Conservation (phyloP, 345 rosid genomes). For the Isatis tinctoria region DNA sequence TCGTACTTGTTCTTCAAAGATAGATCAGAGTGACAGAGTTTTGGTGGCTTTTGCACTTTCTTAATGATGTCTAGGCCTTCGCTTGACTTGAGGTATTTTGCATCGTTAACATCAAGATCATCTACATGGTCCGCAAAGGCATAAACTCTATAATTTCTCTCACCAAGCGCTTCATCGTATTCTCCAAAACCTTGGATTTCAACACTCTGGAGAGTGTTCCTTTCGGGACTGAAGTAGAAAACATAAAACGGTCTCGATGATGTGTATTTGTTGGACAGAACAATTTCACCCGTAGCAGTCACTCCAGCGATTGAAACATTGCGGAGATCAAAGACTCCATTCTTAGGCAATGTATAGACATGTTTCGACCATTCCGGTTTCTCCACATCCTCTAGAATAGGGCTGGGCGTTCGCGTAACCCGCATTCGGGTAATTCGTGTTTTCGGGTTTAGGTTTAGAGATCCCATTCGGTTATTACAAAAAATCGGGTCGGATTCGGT, state of each 20-base stretch:
- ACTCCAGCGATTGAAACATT: neutral
- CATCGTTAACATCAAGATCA: neutral
- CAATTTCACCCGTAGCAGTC: neutral
- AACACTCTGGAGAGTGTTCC: neutral
- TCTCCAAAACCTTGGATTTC: neutral
- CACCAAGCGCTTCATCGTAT: neutral
- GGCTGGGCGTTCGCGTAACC: too few species aligned
- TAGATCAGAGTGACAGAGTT: too few species aligned
- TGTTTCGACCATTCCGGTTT: neutral
- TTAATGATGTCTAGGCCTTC: too few species aligned
- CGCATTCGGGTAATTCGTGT: too few species aligned
- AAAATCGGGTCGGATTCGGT: too few species aligned
- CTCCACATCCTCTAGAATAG: neutral
- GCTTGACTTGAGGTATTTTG: too few species aligned
- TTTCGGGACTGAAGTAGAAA: neutral
- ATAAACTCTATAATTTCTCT: neutral
- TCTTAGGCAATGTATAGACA: neutral
- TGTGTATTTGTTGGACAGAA: neutral
- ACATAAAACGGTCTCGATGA: neutral
- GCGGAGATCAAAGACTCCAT: neutral
- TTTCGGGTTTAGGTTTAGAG: too few species aligned
- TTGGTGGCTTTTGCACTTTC: too few species aligned
- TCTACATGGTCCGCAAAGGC: neutral
- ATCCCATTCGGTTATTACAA: too few species aligned
- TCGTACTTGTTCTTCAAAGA: too few species aligned